These are phyloP conservation scores for Fusarium mundagurra DNA, from an alignment of 2,329 filamentous ascomycete genomes.

Conservation along the genomic window DNA sequence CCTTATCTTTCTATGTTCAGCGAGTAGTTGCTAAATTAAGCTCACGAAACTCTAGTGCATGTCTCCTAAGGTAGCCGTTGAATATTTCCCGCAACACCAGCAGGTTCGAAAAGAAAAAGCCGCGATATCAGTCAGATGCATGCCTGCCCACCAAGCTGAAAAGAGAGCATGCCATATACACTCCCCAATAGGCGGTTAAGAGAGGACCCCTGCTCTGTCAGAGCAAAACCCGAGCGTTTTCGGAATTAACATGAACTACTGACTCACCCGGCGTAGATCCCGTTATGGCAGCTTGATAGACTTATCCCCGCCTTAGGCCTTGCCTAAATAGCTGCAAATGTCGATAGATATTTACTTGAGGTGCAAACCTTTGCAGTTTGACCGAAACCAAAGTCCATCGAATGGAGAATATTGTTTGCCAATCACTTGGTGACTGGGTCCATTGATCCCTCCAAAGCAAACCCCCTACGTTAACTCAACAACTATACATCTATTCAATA, in stretches of 20 bases:
- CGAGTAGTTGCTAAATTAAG: neutral
- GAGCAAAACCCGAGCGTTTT: neutral
- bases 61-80: neutral
- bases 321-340: neutral
- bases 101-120: neutral
- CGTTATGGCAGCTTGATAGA: conserved; percentile 19
- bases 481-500: neutral
- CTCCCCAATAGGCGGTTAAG: neutral
- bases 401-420: neutral
- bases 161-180: neutral
- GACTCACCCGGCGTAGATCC: conserved; percentile 36
- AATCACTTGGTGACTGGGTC: neutral
- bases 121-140: neutral
- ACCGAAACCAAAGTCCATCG: neutral
- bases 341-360: neutral
- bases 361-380: neutral
- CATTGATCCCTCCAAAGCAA: neutral
- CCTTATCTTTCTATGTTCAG: neutral
- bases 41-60: neutral
- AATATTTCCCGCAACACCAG: neutral
- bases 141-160: neutral
- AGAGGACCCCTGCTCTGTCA: neutral
- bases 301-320: neutral
- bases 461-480: neutral
- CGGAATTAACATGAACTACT: conserved; percentile 13